phyloP scores from a whole-genome alignment of 2,329 filamentous ascomycete genomes.

The Ilyonectria mors-panacis region DNA sequence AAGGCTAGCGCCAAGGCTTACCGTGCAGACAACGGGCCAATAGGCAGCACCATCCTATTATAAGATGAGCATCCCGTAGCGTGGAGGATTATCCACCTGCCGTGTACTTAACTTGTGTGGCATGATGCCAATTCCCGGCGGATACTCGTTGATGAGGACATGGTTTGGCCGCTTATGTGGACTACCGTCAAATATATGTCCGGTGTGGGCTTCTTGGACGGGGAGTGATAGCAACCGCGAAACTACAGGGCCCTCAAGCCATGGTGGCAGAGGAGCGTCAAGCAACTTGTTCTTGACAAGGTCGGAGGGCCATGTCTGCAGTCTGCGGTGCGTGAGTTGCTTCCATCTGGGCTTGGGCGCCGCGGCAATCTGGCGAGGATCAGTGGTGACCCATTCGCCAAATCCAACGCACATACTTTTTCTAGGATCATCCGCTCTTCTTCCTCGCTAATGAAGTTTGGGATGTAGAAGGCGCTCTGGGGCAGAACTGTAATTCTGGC shows the following conservation, averaged over 20 bases:
- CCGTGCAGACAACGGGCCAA: constrained; percentile 88
- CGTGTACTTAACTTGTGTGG: constrained; percentile 78
- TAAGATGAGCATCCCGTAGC: constrained; percentile 52
- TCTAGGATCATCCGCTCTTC: constrained; percentile 81
- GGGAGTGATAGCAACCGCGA: constrained; percentile 70
- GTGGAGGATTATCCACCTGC: constrained; percentile 28
- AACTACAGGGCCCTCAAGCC: constrained; percentile 81
- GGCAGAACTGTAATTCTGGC: constrained; percentile 71
- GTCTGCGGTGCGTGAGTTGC: constrained; percentile 85
- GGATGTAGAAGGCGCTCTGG: constrained; percentile 83
- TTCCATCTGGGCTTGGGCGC: constrained; percentile 87
- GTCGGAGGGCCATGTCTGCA: constrained; percentile 92
- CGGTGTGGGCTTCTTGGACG: constrained; percentile 46
- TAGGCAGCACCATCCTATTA: constrained; percentile 85
- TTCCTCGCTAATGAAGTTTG: constrained; percentile 83
- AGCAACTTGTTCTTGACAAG: constrained; percentile 85
- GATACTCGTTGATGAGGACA: constrained; percentile 94
- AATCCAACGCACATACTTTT: constrained; percentile 69
- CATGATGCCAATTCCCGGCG: constrained; percentile 93
- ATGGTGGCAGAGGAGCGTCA: constrained; percentile 79
- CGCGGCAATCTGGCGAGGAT: constrained; percentile 64
- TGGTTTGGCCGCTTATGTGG: constrained; percentile 88
- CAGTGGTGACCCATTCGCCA: constrained; percentile 28
- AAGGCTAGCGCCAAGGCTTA: constrained; percentile 84
- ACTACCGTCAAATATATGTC: constrained; percentile 71